A percentile compares a stretch with the other conserved stretches of the same genome.
phyloP scores from a whole-genome alignment of 2,329 filamentous ascomycete genomes.

The Beauveria asiatica region DNA sequence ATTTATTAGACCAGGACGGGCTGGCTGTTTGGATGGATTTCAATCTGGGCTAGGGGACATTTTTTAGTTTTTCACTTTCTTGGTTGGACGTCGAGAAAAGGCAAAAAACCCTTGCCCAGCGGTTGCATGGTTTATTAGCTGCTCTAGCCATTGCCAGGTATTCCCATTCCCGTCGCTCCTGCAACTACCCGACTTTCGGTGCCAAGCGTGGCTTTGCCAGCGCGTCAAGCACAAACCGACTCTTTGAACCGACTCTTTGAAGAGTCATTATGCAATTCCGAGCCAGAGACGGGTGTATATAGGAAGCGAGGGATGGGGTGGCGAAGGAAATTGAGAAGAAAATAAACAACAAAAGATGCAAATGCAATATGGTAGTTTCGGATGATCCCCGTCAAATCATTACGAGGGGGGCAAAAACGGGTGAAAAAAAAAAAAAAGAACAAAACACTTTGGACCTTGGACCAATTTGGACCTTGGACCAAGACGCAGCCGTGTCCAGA shows the following conservation, averaged over 20 bases:
- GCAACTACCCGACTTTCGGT: neutral
- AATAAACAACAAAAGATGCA: neutral
- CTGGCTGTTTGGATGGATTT: neutral
- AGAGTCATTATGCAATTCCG: neutral
- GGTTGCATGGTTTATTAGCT: neutral
- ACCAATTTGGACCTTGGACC: neutral
- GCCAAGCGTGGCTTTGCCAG: neutral
- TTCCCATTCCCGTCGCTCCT: too few species aligned
- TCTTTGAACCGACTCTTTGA: too few species aligned
- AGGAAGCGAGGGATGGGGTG: neutral
- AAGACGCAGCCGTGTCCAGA: neutral
- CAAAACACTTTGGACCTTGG: too few species aligned
- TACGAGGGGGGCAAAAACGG: neutral
- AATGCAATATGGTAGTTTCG: neutral
- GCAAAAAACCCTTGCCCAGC: neutral
- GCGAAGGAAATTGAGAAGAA: neutral
- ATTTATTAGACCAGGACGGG: neutral
- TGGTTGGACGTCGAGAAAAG: neutral
- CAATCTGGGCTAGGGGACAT: neutral
- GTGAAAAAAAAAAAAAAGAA: neutral
- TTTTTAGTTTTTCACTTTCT: neutral
- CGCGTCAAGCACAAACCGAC: neutral
- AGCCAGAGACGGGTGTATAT: neutral
- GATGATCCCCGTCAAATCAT: slow-evolving; percentile 2
- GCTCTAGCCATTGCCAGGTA: too few species aligned